phyloP scores from a whole-genome alignment of 495 filamentous ascomycete genomes.

The Aspergillus ostianus region DNA sequence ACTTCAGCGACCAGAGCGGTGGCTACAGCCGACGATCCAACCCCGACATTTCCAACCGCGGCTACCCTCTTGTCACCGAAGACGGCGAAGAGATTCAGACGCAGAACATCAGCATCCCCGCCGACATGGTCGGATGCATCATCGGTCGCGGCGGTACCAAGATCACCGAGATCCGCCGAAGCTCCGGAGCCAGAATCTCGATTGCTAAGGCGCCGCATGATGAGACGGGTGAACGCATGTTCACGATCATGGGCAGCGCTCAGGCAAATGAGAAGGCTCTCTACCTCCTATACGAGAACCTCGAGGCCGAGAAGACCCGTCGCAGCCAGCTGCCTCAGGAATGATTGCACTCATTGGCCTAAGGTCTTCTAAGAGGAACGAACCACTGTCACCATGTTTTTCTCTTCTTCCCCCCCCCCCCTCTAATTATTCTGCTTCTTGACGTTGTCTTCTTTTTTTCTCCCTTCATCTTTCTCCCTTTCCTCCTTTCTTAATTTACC shows the following conservation, averaged over 20 bases:
- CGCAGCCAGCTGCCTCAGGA: slow-evolving; percentile 80
- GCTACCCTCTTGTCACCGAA: slow-evolving; percentile 81
- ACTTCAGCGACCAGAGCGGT: slow-evolving; percentile 82
- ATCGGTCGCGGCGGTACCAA: slow-evolving; percentile 92
- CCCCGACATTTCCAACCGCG: slow-evolving; percentile 68
- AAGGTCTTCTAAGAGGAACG: slow-evolving; percentile 16
- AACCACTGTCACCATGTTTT: slow-evolving; percentile 3
- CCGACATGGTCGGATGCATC: slow-evolving; percentile 99
- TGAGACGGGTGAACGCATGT: slow-evolving; percentile 97
- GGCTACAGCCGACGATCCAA: slow-evolving; percentile 74
- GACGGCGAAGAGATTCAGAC: slow-evolving; percentile 98
- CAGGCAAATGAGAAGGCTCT: slow-evolving; percentile 91
- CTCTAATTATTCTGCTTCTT: slow-evolving; percentile 37
- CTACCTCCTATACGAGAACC: slow-evolving; percentile 96
- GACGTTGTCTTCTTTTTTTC: slow-evolving; percentile 45
- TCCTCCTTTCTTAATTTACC: slow-evolving; percentile 49
- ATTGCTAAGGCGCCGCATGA: slow-evolving; percentile 98
- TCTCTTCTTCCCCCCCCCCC: slow-evolving; percentile 16
- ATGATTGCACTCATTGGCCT: slow-evolving; percentile 28
- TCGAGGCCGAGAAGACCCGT: slow-evolving; percentile 97
- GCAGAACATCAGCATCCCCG: slow-evolving; percentile 98
- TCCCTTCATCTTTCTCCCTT: slow-evolving; percentile 39
- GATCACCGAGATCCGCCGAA: slow-evolving; percentile 97
- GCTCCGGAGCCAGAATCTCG: slow-evolving; percentile 92
- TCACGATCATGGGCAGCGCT: slow-evolving; percentile 94